Evolutionary conservation across 345 rosid species (phyloP).

Genomic region (Corchorus capsularis): DNA sequence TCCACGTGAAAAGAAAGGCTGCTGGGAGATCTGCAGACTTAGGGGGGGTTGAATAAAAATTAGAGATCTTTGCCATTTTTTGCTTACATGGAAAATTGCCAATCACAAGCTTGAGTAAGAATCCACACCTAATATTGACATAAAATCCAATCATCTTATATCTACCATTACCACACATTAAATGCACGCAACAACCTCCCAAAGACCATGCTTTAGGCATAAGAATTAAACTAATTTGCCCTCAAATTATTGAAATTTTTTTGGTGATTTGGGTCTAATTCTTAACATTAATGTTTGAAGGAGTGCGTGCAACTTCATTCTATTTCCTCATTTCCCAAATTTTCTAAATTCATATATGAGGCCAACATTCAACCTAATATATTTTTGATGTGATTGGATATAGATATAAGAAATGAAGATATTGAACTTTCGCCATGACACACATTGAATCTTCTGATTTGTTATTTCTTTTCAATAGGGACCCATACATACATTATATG

Average conservation of each 20-base stretch:
- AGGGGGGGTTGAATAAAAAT: background rate
- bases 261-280: too few species aligned
- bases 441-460: background rate
- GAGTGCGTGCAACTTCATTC: too few species aligned
- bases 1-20: background rate
- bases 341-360: too few species aligned
- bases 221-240: background rate
- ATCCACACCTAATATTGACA: background rate
- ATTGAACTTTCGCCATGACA: too few species aligned
- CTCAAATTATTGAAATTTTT: too few species aligned
- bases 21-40: background rate
- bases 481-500: background rate
- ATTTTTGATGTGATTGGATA: too few species aligned
- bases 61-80: background rate
- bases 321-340: too few species aligned
- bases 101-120: background rate
- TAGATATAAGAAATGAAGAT: background rate
- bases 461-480: background rate
- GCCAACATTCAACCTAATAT: too few species aligned
- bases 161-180: background rate
- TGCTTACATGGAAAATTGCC: conserved; percentile 2
- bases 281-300: too few species aligned
- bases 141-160: background rate
- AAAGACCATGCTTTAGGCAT: background rate
- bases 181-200: background rate